A percentile compares a stretch with the other conserved stretches of the same genome.
These are phyloP conservation scores for Phaseolus coccineus DNA, from an alignment of 331 rosid genomes.

Conservation along the genomic window DNA sequence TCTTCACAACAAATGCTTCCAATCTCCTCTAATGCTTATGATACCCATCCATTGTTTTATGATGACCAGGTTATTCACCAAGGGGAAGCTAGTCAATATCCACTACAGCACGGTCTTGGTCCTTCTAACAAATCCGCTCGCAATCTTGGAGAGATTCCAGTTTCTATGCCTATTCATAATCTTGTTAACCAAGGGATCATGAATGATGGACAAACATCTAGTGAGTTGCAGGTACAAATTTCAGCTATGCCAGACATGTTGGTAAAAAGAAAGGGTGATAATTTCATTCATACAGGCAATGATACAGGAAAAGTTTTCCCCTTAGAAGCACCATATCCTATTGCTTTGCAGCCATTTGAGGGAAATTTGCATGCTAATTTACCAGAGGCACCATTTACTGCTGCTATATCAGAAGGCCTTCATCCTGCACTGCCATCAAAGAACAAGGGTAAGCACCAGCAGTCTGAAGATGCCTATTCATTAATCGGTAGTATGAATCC, in stretches of 20 bases:
- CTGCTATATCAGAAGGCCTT: slow-evolving; percentile 49
- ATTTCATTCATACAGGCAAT: slow-evolving; percentile 53
- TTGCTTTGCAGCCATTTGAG: slow-evolving; percentile 51
- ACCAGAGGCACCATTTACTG: slow-evolving; percentile 49
- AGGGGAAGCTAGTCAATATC: slow-evolving; percentile 57
- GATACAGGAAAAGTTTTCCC: slow-evolving; percentile 49
- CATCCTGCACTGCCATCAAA: slow-evolving; percentile 48
- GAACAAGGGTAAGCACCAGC: slow-evolving; percentile 60
- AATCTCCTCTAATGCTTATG: slow-evolving; percentile 4
- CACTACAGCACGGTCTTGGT: slow-evolving; percentile 52
- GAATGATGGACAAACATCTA: slow-evolving; percentile 47
- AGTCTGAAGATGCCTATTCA: slow-evolving; percentile 56
- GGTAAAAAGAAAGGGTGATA: slow-evolving; percentile 55
- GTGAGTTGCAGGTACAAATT: slow-evolving; percentile 51
- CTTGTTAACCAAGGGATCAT: slow-evolving; percentile 51
- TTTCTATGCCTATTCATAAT: slow-evolving; percentile 53
- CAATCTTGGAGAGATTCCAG: slow-evolving; percentile 48
- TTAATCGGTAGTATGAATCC: slow-evolving; percentile 52
- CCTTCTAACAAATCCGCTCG: slow-evolving; percentile 46
- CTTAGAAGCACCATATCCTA: slow-evolving; percentile 42
- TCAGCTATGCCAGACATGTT: slow-evolving; percentile 51
- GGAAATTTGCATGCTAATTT: slow-evolving; percentile 48
- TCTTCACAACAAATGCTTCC: slow-evolving; percentile 31
- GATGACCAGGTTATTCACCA: slow-evolving; percentile 52
- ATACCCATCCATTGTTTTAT: slow-evolving; percentile 47